Conservation (phyloP, 2,329 filamentous ascomycete genomes). For the Trichophyton schoenleinii region DNA sequence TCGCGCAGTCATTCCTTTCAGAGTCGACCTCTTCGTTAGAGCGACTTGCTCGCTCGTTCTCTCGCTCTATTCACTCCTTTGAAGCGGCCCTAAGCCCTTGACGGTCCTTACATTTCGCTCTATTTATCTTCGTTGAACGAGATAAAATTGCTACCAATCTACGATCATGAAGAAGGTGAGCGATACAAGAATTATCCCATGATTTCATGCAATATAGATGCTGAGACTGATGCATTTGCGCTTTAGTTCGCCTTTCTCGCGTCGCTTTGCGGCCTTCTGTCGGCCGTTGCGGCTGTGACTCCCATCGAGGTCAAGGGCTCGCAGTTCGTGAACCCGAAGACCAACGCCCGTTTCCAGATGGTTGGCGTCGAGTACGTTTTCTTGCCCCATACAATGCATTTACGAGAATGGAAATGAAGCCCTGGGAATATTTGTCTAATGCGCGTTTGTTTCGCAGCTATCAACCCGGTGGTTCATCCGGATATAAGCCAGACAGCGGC, state of each 20-base stretch:
- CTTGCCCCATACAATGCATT: background rate
- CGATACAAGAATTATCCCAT: background rate
- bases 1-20: slow-evolving; percentile 7
- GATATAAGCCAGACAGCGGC: slow-evolving; percentile 39
- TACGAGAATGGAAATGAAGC: no score
- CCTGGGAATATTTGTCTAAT: background rate
- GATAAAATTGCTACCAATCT: background rate
- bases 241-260: slow-evolving; percentile 19
- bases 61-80: slow-evolving; percentile 13
- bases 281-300: slow-evolving; percentile 41
- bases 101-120: background rate
- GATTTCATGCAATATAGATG: background rate
- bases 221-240: background rate
- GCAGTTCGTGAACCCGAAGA: slow-evolving; percentile 49
- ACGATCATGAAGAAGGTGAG: slow-evolving; percentile 5
- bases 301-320: slow-evolving; percentile 46
- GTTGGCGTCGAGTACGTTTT: slow-evolving; percentile 46
- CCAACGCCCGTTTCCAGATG: slow-evolving; percentile 48
- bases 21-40: slow-evolving; percentile 10
- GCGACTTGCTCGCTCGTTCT: slow-evolving; percentile 11
- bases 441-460: slow-evolving; percentile 30
- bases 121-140: background rate
- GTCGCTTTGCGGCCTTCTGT: slow-evolving; percentile 31
- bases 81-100: background rate
- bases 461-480: slow-evolving; percentile 50